Percentiles rank a stretch among this genome's conserved stretches.
These are phyloP conservation scores for Setaria italica DNA, from an alignment of 202 grass and related monocot genomes.

Conservation along the genomic window DNA sequence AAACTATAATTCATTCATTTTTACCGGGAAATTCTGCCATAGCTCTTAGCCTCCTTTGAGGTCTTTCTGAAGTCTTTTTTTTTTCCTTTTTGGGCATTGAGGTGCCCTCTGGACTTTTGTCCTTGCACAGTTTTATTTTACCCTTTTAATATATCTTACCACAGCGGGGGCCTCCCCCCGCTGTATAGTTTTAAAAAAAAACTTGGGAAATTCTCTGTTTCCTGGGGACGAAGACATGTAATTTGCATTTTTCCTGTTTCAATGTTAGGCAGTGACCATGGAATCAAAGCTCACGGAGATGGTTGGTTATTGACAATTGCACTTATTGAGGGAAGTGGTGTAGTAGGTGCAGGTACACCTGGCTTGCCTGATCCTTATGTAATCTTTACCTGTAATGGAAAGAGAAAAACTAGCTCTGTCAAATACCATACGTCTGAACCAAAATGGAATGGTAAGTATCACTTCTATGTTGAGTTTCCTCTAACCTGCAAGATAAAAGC, in stretches of 20 bases:
- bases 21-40: neutral
- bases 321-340: slow-evolving; percentile 68
- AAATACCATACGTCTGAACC: slow-evolving; percentile 66
- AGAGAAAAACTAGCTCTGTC: slow-evolving; percentile 78
- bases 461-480: slow-evolving; percentile 19
- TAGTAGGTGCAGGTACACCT: slow-evolving; percentile 54
- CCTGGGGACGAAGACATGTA: slow-evolving; percentile 27
- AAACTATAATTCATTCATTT: slow-evolving; percentile 24
- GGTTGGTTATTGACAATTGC: slow-evolving; percentile 85
- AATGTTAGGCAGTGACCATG: slow-evolving; percentile 66
- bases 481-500: neutral
- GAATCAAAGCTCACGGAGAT: slow-evolving; percentile 74
- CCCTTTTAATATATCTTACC: too few species aligned
- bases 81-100: too few species aligned
- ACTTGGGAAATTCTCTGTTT: slow-evolving; percentile 18
- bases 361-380: slow-evolving; percentile 72
- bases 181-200: too few species aligned
- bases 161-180: too few species aligned
- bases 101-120: too few species aligned
- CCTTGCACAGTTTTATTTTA: too few species aligned
- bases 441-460: slow-evolving; percentile 67
- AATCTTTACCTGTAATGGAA: slow-evolving; percentile 73
- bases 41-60: too few species aligned
- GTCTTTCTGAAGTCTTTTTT: too few species aligned
- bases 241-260: slow-evolving; percentile 26